phyloP scores from a whole-genome alignment of 2,329 filamentous ascomycete genomes.

The Cladophialophora yegresii region DNA sequence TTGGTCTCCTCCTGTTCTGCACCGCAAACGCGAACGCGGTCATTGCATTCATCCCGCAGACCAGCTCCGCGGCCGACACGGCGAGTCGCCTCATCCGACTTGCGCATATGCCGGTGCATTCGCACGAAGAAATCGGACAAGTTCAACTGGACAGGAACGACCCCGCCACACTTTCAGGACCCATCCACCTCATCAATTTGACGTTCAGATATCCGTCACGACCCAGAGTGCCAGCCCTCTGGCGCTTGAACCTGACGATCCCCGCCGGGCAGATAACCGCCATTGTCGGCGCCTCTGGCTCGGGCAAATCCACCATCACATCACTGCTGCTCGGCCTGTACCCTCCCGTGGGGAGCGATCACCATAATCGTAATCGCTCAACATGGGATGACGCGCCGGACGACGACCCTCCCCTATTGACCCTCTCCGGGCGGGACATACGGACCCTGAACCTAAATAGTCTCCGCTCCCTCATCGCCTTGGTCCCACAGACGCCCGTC shows the following conservation, averaged over 20 bases:
- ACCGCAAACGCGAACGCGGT: conserved; percentile 71
- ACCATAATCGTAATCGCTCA: neutral
- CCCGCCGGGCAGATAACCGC: conserved; percentile 66
- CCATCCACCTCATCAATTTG: conserved; percentile 63
- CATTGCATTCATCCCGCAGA: conserved; percentile 75
- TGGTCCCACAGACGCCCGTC: conserved; percentile 64
- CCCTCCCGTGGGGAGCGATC: conserved; percentile 40
- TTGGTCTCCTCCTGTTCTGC: conserved; percentile 81
- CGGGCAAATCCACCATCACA: conserved; percentile 86
- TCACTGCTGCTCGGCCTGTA: conserved; percentile 75
- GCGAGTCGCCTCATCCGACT: conserved; percentile 73
- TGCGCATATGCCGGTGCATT: conserved; percentile 52
- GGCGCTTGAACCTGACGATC: conserved; percentile 67
- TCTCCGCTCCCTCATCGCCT: conserved; percentile 63
- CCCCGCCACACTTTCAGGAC: conserved; percentile 41
- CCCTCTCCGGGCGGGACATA: conserved; percentile 60
- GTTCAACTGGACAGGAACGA: conserved; percentile 43
- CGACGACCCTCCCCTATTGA: conserved; percentile 49
- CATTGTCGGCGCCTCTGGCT: conserved; percentile 80
- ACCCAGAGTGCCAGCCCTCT: conserved; percentile 58
- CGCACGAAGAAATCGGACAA: conserved; percentile 61
- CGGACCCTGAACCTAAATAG: conserved; percentile 59
- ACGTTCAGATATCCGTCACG: conserved; percentile 71
- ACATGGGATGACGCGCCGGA: neutral
- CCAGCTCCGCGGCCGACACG: conserved; percentile 71